Evolutionary conservation across 345 rosid genomes (phyloP), one percentile per base, ranked within the genome.

Genomic region (Limnanthes douglasii): DNA sequence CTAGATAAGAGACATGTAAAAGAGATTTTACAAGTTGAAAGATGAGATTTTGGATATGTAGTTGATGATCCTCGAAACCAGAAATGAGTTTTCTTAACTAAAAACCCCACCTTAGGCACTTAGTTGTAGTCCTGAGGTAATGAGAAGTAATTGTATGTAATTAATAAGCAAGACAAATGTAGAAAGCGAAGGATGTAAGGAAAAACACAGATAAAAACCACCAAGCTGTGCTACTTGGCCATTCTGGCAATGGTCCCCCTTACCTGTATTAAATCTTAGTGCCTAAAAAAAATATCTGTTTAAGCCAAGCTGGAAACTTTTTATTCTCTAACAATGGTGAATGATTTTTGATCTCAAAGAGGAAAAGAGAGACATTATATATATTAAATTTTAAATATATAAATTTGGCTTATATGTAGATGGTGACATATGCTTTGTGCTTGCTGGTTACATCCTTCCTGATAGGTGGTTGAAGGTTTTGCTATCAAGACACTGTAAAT

Each of bases 241-340:
- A 48, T 50, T 59, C 58, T 60, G 59, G 43, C 45, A 16, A 51
- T 62, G 72, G 64, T 52, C 68, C 73, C 72, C 50, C 15, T 8
- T 18, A 5, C 29, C 24, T 47, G 34, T 60, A 28, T n/a, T 28
- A 29, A 45, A 32, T 41, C 51, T 30, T 20, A 57, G 48, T 42
- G 59, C 67, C 50, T 48, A 42, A 46, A 11, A 64, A 27, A 59
- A 48, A 23, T 31, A 58, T 51, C 41, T 45, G 51, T 41, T 49
- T 13, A 23, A 34, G 30, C 16, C 62, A 54, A 41, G 69, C 75
- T 65, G 66, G 69, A 57, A 48, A 48, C 51, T 50, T 47, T 27
- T 18, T 15, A 30, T 55, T 28, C 19, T 37, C 25, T 17, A 9
- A 6, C 10, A 15, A 13, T n/a, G 12, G 18, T 17, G 28, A 37